Evolutionary conservation across 2,329 filamentous ascomycete genomes (phyloP), one percentile per base, ranked within the genome.

Genomic region (Paecilomyces dactylethromorphus): DNA sequence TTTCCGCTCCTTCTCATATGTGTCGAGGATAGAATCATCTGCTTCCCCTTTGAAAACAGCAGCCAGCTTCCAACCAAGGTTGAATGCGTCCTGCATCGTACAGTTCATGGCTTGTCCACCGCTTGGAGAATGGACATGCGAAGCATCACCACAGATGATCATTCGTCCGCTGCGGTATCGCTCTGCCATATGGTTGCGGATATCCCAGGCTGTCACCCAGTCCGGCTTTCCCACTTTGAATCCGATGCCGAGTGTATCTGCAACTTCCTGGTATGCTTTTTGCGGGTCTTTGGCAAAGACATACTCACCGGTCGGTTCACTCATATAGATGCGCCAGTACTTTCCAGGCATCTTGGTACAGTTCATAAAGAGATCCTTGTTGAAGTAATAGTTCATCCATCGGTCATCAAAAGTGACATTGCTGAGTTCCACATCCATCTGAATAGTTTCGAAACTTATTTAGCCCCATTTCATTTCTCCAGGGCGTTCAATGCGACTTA

Each of bases 91-190:
- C 22, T 64, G 61, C n/a, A 68, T 33, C 5, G 64, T 60, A 1
- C 60, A 60, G 39, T 68, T 68, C 61, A 65, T 60, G 5, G 64
- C 66, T 50, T 68, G 66, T 6, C 64, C 66, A 10, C 58, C 59
- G 22, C 54, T 62, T 3, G 64, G 62, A 3, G 61, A 62, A 50
- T 66, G 63, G 1, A 64, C 65, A 33, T 68, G 66, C 5, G 59
- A 57, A 12, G 66, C 63, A 58, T 68, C 66, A n/a, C 66, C 65
- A 15, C 53, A 54, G 31, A 54, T 54, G 18, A 54, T 29, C 53
- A 54, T 10, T 21, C 53, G 26, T 12, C 29, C 31, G 10, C 15
- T 29, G 13, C 53, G 53, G 24, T 54, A 54, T 6, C 31, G 26
- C 53, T 54, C 29, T 13, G 53, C 53, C 22, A 54, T 54, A 32